phyloP scores from a whole-genome alignment of 768 basidiomycete genomes.

The Cubamyces lactineus region DNA sequence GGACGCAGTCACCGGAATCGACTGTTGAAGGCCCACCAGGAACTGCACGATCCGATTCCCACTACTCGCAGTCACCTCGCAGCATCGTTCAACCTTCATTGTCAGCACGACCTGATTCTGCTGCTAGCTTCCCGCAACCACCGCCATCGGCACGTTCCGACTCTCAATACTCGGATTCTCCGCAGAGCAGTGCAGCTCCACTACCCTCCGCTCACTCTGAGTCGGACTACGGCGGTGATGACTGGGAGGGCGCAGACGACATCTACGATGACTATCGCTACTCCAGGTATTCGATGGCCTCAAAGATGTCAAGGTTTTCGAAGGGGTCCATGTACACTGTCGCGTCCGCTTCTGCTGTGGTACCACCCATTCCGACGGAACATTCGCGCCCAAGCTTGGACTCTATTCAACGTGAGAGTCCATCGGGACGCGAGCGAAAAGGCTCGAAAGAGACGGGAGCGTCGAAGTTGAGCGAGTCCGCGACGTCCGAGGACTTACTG shows the following conservation, averaged over 20 bases:
- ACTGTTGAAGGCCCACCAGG: slow-evolving; percentile 8
- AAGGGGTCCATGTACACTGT: slow-evolving; percentile 39
- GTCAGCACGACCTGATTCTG: not conserved
- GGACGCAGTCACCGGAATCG: slow-evolving; percentile 17
- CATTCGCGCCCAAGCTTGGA: slow-evolving; percentile 28
- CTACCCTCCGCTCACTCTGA: slow-evolving; percentile 30
- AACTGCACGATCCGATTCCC: slow-evolving; percentile 17
- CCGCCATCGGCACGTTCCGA: slow-evolving; percentile 13
- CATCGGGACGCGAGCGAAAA: not conserved
- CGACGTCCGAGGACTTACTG: slow-evolving; percentile 1
- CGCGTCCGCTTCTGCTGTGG: slow-evolving; percentile 20
- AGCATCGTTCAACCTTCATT: slow-evolving; percentile 7
- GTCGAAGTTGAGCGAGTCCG: slow-evolving; percentile 9
- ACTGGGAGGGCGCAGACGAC: slow-evolving; percentile 72
- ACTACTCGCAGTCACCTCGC: slow-evolving; percentile 17
- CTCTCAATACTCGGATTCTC: slow-evolving; percentile 20
- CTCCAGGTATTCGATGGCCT: slow-evolving; percentile 59
- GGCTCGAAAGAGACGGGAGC: slow-evolving; percentile 11
- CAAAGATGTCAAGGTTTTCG: slow-evolving; percentile 42
- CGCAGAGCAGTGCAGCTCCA: slow-evolving; percentile 10
- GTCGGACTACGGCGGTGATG: slow-evolving; percentile 36
- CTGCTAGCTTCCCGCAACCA: not conserved
- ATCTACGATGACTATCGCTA: slow-evolving; percentile 85
- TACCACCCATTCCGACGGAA: slow-evolving; percentile 37
- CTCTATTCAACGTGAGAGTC: slow-evolving; percentile 2